Conservation (phyloP, 257 asterid genomes). For the Ligustrum vulgare region DNA sequence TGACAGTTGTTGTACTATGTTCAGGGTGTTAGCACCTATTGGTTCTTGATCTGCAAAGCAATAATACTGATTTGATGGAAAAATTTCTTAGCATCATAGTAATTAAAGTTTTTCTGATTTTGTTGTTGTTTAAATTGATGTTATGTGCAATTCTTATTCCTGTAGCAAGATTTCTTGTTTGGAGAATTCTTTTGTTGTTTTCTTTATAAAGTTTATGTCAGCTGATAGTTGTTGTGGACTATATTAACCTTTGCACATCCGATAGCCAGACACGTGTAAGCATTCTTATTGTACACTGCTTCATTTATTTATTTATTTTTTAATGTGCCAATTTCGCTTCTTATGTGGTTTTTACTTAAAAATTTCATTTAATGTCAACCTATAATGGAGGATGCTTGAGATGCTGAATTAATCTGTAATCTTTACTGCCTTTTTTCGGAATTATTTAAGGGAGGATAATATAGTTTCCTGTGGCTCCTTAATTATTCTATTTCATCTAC, state of each 20-base stretch:
- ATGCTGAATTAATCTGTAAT: not conserved
- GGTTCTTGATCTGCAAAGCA: slow-evolving; percentile 21
- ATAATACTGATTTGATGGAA: slow-evolving; percentile 27
- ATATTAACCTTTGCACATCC: not conserved
- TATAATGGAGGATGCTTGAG: not conserved
- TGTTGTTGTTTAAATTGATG: not conserved
- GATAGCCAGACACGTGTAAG: not conserved
- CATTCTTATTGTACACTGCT: not conserved
- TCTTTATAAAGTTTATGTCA: not conserved
- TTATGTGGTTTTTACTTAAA: not conserved
- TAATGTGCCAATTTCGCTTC: not conserved
- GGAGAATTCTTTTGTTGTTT: not conserved
- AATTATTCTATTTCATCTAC: not conserved
- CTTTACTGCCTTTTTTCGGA: not conserved
- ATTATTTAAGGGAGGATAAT: too few relatives aligned
- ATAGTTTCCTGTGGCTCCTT: not conserved
- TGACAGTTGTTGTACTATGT: slow-evolving; percentile 39
- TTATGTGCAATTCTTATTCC: not conserved
- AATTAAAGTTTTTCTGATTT: not conserved
- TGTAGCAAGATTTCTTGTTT: not conserved
- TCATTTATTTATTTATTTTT: not conserved
- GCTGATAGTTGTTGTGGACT: not conserved
- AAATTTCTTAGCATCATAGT: slow-evolving; percentile 8
- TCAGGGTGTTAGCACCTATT: not conserved
- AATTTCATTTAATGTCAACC: not conserved